Conservation (phyloP, 495 filamentous ascomycete genomes). For the Aspergillus affinis region DNA sequence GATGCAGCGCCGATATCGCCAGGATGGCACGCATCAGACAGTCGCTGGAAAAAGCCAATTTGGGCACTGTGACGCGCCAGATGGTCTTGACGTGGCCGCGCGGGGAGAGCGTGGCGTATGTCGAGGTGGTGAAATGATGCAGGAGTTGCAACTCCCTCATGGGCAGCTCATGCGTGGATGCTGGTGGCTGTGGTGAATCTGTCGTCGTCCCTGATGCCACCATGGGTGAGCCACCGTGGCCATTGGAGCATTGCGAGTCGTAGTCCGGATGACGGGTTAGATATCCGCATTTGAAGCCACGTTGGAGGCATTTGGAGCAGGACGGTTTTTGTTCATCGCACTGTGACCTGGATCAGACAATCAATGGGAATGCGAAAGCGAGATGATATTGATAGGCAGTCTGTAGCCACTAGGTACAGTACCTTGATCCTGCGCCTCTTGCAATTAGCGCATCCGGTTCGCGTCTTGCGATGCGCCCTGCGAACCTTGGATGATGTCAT, state of each 20-base stretch:
- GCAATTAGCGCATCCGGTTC: background rate
- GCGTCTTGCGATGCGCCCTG: slow-evolving; percentile 2
- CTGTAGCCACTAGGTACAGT: background rate
- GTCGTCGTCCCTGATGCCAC: too few species aligned
- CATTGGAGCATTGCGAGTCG: background rate
- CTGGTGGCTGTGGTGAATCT: too few species aligned
- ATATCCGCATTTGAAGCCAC: background rate
- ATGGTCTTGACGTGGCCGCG: background rate
- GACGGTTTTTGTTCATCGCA: slow-evolving; percentile 2
- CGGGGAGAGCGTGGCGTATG: slow-evolving; percentile 2
- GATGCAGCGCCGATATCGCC: background rate
- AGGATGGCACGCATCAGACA: slow-evolving; percentile 4
- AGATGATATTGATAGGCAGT: background rate
- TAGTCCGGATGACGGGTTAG: background rate
- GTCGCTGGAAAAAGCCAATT: background rate
- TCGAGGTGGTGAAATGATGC: slow-evolving; percentile 5
- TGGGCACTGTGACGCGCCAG: background rate
- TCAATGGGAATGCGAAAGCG: background rate
- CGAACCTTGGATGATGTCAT: background rate
- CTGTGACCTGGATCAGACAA: background rate
- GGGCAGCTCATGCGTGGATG: too few species aligned
- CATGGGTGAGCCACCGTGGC: too few species aligned
- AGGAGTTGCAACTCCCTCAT: slow-evolving; percentile 3
- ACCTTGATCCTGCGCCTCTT: slow-evolving; percentile 2
- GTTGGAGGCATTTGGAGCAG: background rate